These are phyloP conservation scores for Eucalyptus decipiens DNA, from an alignment of 345 rosid genomes.

Conservation along the genomic window DNA sequence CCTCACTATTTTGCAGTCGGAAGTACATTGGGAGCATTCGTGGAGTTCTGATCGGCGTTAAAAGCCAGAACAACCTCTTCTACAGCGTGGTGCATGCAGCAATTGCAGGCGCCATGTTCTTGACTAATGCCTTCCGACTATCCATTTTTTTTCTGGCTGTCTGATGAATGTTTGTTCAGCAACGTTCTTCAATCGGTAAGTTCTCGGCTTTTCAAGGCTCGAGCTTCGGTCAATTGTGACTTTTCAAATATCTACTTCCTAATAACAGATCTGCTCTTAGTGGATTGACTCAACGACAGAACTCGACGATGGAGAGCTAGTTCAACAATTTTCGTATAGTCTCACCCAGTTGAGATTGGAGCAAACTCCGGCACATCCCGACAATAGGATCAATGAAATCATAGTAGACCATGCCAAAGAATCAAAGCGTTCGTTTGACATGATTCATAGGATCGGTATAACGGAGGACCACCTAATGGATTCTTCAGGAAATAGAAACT, in stretches of 20 bases:
- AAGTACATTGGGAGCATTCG: conserved; percentile 2
- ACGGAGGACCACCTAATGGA: conserved; percentile 1
- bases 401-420: not conserved
- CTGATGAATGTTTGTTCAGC: not conserved
- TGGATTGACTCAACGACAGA: conserved; percentile 83
- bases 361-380: not conserved
- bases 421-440: not conserved
- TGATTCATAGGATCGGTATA: not conserved
- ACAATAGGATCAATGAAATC: not conserved
- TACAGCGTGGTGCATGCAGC: conserved; percentile 11
- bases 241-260: not conserved
- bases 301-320: conserved; percentile 39
- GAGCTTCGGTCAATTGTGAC: not conserved
- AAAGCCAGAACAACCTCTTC: conserved; percentile 5
- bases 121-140: not conserved
- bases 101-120: conserved; percentile 1
- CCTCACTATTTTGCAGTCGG: conserved; percentile 4
- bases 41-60: conserved; percentile 9
- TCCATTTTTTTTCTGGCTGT: not conserved
- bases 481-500: not conserved
- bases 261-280: not conserved
- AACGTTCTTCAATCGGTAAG: conserved; percentile 3
- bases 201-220: not conserved
- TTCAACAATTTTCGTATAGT: not conserved
- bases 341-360: not conserved